Conservation (phyloP, 108 stramenopile genomes). For the Nitzschia sp. region DNA sequence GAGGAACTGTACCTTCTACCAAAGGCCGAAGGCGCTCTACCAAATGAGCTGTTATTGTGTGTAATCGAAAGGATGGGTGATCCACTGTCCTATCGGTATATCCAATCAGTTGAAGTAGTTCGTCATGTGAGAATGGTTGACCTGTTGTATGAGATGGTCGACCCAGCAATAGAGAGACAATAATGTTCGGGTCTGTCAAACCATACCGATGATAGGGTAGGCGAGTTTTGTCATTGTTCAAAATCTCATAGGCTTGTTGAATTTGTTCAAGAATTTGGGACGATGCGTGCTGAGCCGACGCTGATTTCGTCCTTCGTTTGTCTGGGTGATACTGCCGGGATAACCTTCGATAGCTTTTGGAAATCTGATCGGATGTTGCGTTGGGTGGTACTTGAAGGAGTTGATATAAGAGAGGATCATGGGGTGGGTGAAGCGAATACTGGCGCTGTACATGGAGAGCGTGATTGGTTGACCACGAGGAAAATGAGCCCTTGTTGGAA, state of each 20-base stretch:
- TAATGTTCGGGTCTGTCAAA: slow-evolving; percentile 49
- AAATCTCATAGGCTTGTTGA: slow-evolving; percentile 66
- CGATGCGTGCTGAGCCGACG: slow-evolving; percentile 12
- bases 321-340: slow-evolving; percentile 84
- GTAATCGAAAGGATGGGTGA: slow-evolving; percentile 32
- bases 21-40: slow-evolving; percentile 73
- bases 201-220: slow-evolving; percentile 78
- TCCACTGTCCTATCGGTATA: slow-evolving; percentile 11
- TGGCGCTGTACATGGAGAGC: slow-evolving; percentile 33
- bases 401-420: slow-evolving; percentile 76
- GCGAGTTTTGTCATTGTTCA: slow-evolving; percentile 69
- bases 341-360: slow-evolving; percentile 60
- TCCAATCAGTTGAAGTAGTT: slow-evolving; percentile 44
- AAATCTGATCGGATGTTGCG: slow-evolving; percentile 74
- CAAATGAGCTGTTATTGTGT: slow-evolving; percentile 47
- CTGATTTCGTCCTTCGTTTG: slow-evolving; percentile 33
- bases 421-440: slow-evolving; percentile 55
- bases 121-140: slow-evolving; percentile 1
- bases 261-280: slow-evolving; percentile 47
- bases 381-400: slow-evolving; percentile 62
- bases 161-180: slow-evolving; percentile 55
- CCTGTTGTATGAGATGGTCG: not conserved
- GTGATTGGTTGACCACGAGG: too few relatives aligned
- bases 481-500: too few relatives aligned
- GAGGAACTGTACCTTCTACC: slow-evolving; percentile 62